These are phyloP conservation scores for Colletotrichum magnum DNA, from an alignment of 2,329 filamentous ascomycete species.

Conservation along the genomic window DNA sequence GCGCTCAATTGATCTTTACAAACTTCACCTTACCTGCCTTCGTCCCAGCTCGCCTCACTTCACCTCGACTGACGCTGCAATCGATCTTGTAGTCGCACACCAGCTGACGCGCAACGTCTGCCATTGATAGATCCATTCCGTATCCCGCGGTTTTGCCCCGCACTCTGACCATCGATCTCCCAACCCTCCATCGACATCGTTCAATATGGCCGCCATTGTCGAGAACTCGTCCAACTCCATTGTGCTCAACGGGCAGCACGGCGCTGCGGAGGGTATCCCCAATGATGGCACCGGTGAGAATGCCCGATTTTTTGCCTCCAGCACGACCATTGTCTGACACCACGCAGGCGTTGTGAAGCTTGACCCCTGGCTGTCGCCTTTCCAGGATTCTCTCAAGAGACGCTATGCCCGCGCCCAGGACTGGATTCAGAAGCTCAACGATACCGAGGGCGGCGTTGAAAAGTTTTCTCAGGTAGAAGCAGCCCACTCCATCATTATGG, in stretches of 20 bases:
- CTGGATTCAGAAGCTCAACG: constrained; percentile 88
- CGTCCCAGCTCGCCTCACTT: background rate
- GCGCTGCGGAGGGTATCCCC: constrained; percentile 66
- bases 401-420: constrained; percentile 85
- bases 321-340: constrained; percentile 26
- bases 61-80: constrained; percentile 21
- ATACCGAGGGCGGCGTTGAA: constrained; percentile 88
- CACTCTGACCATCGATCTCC: constrained; percentile 6
- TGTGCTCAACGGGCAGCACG: constrained; percentile 51
- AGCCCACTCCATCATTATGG: constrained; percentile 14
- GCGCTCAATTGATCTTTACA: constrained; percentile 16
- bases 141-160: constrained; percentile 26
- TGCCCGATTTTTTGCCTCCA: background rate
- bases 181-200: constrained; percentile 14
- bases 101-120: constrained; percentile 28
- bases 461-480: constrained; percentile 85
- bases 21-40: constrained; percentile 1
- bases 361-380: constrained; percentile 91
- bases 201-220: constrained; percentile 34
- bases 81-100: background rate
- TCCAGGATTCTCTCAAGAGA: constrained; percentile 81
- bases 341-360: constrained; percentile 83
- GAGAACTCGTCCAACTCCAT: constrained; percentile 62
- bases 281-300: constrained; percentile 80
- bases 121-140: constrained; percentile 12